Evolutionary conservation across 176 grass and related monocot genomes (phyloP), one percentile per base, ranked within the genome.

Genomic region (Saccharum officinarum): DNA sequence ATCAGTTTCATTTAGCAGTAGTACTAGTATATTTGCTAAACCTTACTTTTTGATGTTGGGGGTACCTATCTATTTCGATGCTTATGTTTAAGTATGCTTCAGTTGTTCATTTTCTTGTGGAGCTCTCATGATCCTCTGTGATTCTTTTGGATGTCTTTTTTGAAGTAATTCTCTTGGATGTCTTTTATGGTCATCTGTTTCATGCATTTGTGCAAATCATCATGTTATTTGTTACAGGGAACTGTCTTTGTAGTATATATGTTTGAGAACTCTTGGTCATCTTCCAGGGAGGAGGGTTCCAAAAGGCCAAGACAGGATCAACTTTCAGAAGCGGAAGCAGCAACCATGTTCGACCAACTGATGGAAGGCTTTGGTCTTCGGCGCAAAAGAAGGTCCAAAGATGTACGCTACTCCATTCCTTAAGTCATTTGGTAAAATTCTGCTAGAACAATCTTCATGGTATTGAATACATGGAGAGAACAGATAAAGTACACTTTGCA

Each of bases 291-390:
- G 47, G 87, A 83, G 20, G n/a, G 79, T 67, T 82, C 91, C 8
- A 98, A 98, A 82, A 87, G 73, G 73, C 69, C 68, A 33, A 90
- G 87, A 62, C 87, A 84, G 52, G 85, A 71, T 46, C 91, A 93
- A 46, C 77, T 90, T 78, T 85, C 91, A n/a, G 93, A 92, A 33
- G 93, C 79, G 6, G 87, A 92, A 54, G 93, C 88, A 54, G 89
- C 93, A 1, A 92, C 88, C 46, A 90, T 93, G 31, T 94, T 95
- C 40, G 94, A 95, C 61, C 87, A 98, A 69, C 73, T 95, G 41
- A 88, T 98, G 86, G 92, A 93, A 82, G 92, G 94, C 57, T 95
- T 98, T 78, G 96, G 96, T 13, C 81, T 95, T 20, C 86, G 85
- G 38, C 76, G 87, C 50, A 91, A 82, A 68, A 91, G 88, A 75